Evolutionary conservation across 179 eudicot genomes (phyloP).

Genomic region (Nepenthes alata): DNA sequence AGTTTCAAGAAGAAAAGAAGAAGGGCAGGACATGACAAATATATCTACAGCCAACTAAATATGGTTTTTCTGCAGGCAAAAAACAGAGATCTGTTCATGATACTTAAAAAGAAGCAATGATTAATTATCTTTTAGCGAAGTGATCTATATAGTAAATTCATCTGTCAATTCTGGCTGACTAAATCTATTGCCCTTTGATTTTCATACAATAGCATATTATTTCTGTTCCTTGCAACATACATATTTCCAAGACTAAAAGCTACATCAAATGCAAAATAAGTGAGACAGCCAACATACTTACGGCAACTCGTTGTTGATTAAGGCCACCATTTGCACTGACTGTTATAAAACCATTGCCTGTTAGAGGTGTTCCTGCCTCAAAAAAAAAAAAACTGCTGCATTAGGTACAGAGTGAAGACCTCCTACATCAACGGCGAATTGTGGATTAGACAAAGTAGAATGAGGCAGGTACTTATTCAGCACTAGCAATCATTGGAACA

Average conservation of each 20-base stretch:
- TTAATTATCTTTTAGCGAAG: too few species aligned
- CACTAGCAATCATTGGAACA: background rate
- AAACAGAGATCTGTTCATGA: too few species aligned
- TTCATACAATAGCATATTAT: too few species aligned
- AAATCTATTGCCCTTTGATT: too few species aligned
- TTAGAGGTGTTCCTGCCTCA: slow-evolving; percentile 38
- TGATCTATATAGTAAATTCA: too few species aligned
- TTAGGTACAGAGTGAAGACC: background rate
- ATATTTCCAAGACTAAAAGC: background rate
- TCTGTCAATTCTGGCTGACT: too few species aligned
- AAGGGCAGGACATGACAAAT: background rate
- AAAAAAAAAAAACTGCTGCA: slow-evolving; percentile 1
- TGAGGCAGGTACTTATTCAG: background rate
- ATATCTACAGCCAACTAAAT: too few species aligned
- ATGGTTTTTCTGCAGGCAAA: too few species aligned
- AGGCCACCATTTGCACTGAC: slow-evolving; percentile 97
- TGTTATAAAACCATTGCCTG: slow-evolving; percentile 53
- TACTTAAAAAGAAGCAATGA: too few species aligned
- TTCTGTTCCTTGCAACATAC: too few species aligned
- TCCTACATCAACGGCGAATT: background rate
- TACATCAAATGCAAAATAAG: background rate
- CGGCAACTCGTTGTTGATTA: slow-evolving; percentile 94
- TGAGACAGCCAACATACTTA: slow-evolving; percentile 27
- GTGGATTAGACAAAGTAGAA: background rate
- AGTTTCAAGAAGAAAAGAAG: background rate